Percentiles rank a stretch among this genome's conserved stretches.
Conservation (phyloP, 352 stramenopile species). For the Stramenopiles sp. region DNA sequence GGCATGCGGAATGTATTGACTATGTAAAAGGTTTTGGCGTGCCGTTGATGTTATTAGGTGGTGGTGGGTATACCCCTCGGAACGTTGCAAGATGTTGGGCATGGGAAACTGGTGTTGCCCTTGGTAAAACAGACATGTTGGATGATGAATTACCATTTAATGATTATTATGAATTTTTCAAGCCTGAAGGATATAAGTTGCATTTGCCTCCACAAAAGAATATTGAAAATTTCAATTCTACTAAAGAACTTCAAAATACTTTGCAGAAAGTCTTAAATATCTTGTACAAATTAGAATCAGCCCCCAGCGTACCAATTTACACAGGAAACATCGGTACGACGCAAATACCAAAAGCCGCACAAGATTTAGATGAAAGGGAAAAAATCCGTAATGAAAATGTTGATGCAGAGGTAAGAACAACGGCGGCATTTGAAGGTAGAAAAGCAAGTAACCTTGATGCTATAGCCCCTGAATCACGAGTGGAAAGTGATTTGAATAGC, state of each 20-base stretch:
- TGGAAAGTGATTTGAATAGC: too few relatives aligned
- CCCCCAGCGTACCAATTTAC: conserved; percentile 87
- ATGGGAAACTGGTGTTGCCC: too few relatives aligned
- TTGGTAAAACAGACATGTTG: conserved; percentile 54
- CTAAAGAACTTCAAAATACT: conserved; percentile 50
- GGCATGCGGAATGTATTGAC: conserved; percentile 84
- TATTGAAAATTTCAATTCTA: conserved; percentile 52
- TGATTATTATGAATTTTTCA: conserved; percentile 98
- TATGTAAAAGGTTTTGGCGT: conserved; percentile 90
- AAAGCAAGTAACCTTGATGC: too few relatives aligned
- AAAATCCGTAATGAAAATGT: too few relatives aligned
- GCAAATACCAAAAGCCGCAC: not conserved
- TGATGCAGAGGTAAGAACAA: too few relatives aligned
- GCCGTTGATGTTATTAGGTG: conserved; percentile 83
- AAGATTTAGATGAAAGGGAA: too few relatives aligned
- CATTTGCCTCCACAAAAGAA: conserved; percentile 77
- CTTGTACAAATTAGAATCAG: conserved; percentile 74
- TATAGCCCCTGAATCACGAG: too few relatives aligned
- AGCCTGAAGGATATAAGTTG: conserved; percentile 90
- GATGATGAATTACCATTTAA: conserved; percentile 97
- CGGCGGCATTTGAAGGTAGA: too few relatives aligned
- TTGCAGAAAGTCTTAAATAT: conserved; percentile 79
- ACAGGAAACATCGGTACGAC: not conserved
- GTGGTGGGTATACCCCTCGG: conserved; percentile 89
- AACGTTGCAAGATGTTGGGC: conserved; percentile 80